Evolutionary conservation across 2,329 filamentous ascomycete species (phyloP).

Genomic region (Pseudogymnoascus sp.): DNA sequence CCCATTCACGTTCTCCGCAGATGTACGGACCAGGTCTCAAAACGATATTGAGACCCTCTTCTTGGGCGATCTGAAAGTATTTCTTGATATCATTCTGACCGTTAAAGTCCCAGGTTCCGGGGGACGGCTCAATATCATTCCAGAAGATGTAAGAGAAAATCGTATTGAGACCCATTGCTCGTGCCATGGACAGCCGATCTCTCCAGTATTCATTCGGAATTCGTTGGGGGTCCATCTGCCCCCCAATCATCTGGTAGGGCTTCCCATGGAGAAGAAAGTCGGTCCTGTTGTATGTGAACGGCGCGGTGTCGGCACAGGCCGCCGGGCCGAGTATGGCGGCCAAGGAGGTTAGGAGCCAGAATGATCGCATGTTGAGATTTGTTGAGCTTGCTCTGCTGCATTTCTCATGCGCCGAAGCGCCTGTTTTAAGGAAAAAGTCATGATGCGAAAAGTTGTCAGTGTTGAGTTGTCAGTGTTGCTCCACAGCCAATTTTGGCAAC

Average conservation of each 20-base stretch:
- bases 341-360: not conserved
- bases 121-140: conserved; percentile 41
- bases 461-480: not conserved
- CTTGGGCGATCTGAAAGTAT: conserved; percentile 42
- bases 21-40: conserved; percentile 43
- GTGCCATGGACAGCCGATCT: conserved; percentile 39
- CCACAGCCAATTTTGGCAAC: not conserved
- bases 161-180: conserved; percentile 45
- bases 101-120: conserved; percentile 35
- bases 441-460: not conserved
- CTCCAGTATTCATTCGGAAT: conserved; percentile 43
- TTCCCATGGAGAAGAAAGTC: conserved; percentile 38
- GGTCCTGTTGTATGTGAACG: conserved; percentile 37
- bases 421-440: not conserved
- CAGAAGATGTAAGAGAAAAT: conserved; percentile 48
- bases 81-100: conserved; percentile 42
- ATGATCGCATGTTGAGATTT: not conserved
- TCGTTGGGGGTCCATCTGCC: conserved; percentile 46
- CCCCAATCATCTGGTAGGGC: conserved; percentile 40
- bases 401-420: not conserved
- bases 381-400: not conserved
- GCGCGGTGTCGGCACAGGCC: not conserved
- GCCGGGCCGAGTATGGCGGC: not conserved
- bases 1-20: conserved; percentile 44
- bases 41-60: conserved; percentile 43